Conservation (phyloP, 352 stramenopile genomes). For the Discostella stelligera region DNA sequence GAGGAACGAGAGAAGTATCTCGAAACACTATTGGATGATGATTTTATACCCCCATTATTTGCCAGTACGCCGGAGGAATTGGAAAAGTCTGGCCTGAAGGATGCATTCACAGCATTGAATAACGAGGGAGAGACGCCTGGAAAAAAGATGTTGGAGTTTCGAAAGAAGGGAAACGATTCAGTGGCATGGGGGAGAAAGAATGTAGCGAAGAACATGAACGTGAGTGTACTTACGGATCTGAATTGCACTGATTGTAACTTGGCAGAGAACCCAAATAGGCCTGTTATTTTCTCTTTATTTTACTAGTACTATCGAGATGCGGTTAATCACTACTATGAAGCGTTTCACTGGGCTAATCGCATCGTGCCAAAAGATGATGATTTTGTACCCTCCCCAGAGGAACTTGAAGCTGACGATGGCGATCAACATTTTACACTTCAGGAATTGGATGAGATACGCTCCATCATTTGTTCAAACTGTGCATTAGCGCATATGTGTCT, state of each 20-base stretch:
- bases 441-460: constrained; percentile 73
- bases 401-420: constrained; percentile 48
- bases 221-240: not conserved
- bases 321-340: constrained; percentile 83
- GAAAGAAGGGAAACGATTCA: constrained; percentile 76
- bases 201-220: constrained; percentile 69
- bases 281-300: constrained; percentile 1
- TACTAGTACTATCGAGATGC: constrained; percentile 80
- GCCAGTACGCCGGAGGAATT: constrained; percentile 70
- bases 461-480: constrained; percentile 73
- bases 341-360: constrained; percentile 67
- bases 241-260: too few relatives aligned
- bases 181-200: constrained; percentile 78
- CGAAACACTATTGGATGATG: constrained; percentile 78
- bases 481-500: constrained; percentile 78
- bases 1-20: constrained; percentile 80
- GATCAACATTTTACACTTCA: constrained; percentile 67
- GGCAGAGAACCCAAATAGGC: too few relatives aligned
- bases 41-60: constrained; percentile 82
- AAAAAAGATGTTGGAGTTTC: constrained; percentile 75
- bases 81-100: constrained; percentile 66
- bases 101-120: constrained; percentile 75
- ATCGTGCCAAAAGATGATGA: constrained; percentile 57
- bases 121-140: constrained; percentile 72
- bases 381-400: constrained; percentile 48